phyloP scores from a whole-genome alignment of 73 alveolate genomes.

The Paramecium caudatum region DNA sequence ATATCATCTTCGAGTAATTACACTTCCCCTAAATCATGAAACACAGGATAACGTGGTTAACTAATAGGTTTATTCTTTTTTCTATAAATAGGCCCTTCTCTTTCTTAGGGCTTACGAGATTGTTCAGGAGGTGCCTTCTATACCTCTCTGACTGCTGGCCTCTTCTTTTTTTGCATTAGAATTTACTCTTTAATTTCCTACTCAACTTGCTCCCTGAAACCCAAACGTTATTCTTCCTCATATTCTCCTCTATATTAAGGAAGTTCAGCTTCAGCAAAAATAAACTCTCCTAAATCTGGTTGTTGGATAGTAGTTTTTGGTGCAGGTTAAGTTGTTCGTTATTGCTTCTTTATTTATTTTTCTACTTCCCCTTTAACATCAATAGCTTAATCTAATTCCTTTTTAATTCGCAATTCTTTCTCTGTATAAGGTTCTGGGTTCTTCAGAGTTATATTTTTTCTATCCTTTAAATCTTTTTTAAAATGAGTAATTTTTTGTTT shows the following conservation, averaged over 20 bases:
- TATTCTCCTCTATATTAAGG: constrained; percentile 43
- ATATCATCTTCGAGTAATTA: constrained; percentile 57
- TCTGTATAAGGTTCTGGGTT: constrained; percentile 62
- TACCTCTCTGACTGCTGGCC: not conserved
- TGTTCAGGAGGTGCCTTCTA: not conserved
- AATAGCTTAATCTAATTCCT: not conserved
- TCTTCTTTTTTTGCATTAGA: constrained; percentile 3
- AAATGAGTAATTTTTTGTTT: not conserved
- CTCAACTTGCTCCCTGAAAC: constrained; percentile 49
- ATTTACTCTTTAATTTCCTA: constrained; percentile 59
- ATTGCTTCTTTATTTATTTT: constrained; percentile 4
- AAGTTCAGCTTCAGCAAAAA: constrained; percentile 54
- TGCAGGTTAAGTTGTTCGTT: not conserved
- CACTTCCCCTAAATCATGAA: constrained; percentile 65
- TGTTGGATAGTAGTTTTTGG: constrained; percentile 5
- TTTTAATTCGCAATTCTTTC: not conserved
- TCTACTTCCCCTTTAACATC: constrained; percentile 26
- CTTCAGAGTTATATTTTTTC: constrained; percentile 33
- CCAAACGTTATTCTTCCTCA: constrained; percentile 1
- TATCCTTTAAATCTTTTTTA: constrained; percentile 9
- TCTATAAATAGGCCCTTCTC: constrained; percentile 19
- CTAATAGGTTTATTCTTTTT: not conserved
- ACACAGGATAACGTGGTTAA: constrained; percentile 16
- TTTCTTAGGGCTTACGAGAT: constrained; percentile 7
- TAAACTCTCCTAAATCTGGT: constrained; percentile 17